Percentiles rank a stretch among this genome's conserved stretches.
These are phyloP conservation scores for Hanseniaspora taiwanica DNA, from an alignment of 805 yeast genomes.

Conservation along the genomic window DNA sequence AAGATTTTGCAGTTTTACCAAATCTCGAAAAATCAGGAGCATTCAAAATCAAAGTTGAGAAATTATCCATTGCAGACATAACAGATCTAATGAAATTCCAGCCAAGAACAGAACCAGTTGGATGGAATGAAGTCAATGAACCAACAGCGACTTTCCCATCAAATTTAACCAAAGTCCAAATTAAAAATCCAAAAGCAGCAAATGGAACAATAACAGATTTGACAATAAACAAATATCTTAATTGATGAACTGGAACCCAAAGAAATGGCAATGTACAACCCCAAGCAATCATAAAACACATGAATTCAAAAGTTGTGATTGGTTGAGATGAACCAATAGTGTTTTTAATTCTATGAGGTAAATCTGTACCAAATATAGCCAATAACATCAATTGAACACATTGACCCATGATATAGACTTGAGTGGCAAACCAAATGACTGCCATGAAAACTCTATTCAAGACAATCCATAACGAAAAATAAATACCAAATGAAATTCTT, in stretches of 20 bases:
- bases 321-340: constrained; percentile 38
- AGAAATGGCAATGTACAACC: constrained; percentile 63
- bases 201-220: constrained; percentile 70
- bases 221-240: constrained; percentile 72
- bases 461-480: constrained; percentile 81
- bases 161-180: constrained; percentile 77
- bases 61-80: constrained; percentile 75
- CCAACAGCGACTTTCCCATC: constrained; percentile 37
- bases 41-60: constrained; percentile 78
- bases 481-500: constrained; percentile 76
- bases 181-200: constrained; percentile 71
- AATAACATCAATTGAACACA: constrained; percentile 70
- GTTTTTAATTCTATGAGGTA: constrained; percentile 51
- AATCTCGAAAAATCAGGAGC: constrained; percentile 86
- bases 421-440: constrained; percentile 81
- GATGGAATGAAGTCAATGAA: constrained; percentile 11
- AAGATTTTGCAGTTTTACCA: constrained; percentile 42
- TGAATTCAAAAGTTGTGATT: constrained; percentile 56
- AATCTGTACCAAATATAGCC: constrained; percentile 60
- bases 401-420: constrained; percentile 75
- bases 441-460: constrained; percentile 83
- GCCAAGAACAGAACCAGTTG: constrained; percentile 32
- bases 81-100: constrained; percentile 76
- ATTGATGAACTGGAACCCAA: constrained; percentile 71
- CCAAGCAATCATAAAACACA: constrained; percentile 77